Conservation (phyloP, 2,329 filamentous ascomycete species). For the Cadophora sp. region DNA sequence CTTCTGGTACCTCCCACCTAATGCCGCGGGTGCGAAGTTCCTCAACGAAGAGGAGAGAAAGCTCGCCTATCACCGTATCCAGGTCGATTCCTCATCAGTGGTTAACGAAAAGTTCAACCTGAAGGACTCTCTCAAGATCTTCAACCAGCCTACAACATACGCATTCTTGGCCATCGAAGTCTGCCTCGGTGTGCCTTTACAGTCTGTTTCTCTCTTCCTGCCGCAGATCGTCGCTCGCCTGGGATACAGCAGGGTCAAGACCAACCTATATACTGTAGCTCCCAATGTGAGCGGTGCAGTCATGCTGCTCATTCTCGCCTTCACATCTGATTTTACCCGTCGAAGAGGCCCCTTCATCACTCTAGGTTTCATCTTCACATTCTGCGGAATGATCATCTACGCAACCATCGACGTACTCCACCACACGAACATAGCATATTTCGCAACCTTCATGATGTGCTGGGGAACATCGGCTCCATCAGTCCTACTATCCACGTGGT, state of each 20-base stretch:
- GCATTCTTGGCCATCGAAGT: slow-evolving; percentile 60
- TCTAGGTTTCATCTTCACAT: slow-evolving; percentile 75
- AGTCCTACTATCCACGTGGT: slow-evolving; percentile 43
- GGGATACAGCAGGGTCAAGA: slow-evolving; percentile 59
- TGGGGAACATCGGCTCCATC: slow-evolving; percentile 47
- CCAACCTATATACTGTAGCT: slow-evolving; percentile 82
- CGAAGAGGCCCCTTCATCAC: slow-evolving; percentile 69
- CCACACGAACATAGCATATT: slow-evolving; percentile 64
- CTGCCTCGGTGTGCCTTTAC: slow-evolving; percentile 64
- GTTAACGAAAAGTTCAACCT: slow-evolving; percentile 61
- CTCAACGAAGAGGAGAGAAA: slow-evolving; percentile 43
- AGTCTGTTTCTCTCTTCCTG: slow-evolving; percentile 60
- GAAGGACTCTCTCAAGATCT: slow-evolving; percentile 57
- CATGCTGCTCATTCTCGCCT: slow-evolving; percentile 76
- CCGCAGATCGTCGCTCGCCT: slow-evolving; percentile 61
- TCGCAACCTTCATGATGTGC: slow-evolving; percentile 73
- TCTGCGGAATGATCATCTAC: slow-evolving; percentile 81
- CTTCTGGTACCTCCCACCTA: slow-evolving; percentile 46
- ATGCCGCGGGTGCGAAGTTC: slow-evolving; percentile 41
- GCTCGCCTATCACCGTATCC: slow-evolving; percentile 45
- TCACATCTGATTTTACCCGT: slow-evolving; percentile 64
- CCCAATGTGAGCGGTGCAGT: slow-evolving; percentile 78
- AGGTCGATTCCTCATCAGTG: slow-evolving; percentile 68
- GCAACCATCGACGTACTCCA: slow-evolving; percentile 65
- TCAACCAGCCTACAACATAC: slow-evolving; percentile 52